Percentiles rank a stretch among this genome's conserved stretches.
These are phyloP conservation scores for Penicillium robsamsonii DNA, from an alignment of 495 filamentous ascomycete species.

Conservation along the genomic window DNA sequence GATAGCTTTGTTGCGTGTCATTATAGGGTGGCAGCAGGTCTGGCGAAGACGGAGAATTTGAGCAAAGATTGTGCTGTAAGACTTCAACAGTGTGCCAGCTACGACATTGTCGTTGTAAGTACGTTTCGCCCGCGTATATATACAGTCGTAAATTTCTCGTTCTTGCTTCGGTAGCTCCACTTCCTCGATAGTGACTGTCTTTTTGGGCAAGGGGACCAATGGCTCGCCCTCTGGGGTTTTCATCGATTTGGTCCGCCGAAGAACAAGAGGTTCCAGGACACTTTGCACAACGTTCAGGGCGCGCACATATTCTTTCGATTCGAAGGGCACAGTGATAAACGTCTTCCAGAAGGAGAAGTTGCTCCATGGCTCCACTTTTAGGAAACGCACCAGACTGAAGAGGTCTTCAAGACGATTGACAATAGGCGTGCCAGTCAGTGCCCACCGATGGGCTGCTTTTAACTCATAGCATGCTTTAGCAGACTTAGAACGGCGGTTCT, in stretches of 20 bases:
- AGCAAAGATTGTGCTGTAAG: slow-evolving; percentile 93
- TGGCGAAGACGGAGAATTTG: slow-evolving; percentile 94
- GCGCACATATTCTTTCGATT: slow-evolving; percentile 87
- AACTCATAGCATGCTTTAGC: slow-evolving; percentile 92
- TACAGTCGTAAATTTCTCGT: slow-evolving; percentile 86
- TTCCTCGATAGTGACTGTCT: slow-evolving; percentile 76
- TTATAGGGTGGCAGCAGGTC: slow-evolving; percentile 87
- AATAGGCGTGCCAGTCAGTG: slow-evolving; percentile 91
- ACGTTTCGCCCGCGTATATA: slow-evolving; percentile 77
- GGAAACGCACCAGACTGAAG: slow-evolving; percentile 90
- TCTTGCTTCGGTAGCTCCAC: slow-evolving; percentile 81
- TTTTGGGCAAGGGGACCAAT: slow-evolving; percentile 80
- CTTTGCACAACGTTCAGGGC: slow-evolving; percentile 97
- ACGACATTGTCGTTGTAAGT: slow-evolving; percentile 83
- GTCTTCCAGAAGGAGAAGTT: slow-evolving; percentile 99
- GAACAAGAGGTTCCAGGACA: slow-evolving; percentile 91
- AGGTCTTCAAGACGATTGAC: slow-evolving; percentile 95
- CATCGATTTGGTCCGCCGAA: slow-evolving; percentile 95
- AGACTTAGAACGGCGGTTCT: slow-evolving; percentile 85
- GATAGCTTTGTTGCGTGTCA: slow-evolving; percentile 80
- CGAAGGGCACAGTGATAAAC: slow-evolving; percentile 96
- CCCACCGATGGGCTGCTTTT: slow-evolving; percentile 83
- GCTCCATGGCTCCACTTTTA: slow-evolving; percentile 93
- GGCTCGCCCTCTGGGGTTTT: slow-evolving; percentile 87
- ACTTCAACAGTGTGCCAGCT: slow-evolving; percentile 87